A percentile compares a stretch with the other conserved stretches of the same genome.
These are phyloP conservation scores for Macadamia integrifolia DNA, from an alignment of 164 flowering plant species.

Conservation along the genomic window DNA sequence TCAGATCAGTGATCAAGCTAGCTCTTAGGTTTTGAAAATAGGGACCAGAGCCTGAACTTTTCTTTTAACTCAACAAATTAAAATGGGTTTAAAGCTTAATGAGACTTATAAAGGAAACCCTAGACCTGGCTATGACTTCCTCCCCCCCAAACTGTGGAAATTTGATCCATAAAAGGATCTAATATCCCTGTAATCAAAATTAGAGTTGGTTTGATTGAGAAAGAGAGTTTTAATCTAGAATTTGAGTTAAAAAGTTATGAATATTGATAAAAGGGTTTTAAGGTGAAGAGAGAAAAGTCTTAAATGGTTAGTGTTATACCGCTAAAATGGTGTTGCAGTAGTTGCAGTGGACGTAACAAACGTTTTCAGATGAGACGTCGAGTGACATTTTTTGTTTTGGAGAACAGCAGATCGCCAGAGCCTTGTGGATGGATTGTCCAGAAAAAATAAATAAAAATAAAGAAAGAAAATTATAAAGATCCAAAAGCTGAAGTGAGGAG, in stretches of 20 bases:
- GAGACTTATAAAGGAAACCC: too few relatives aligned
- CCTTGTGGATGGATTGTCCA: slow-evolving; percentile 10
- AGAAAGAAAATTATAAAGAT: not conserved
- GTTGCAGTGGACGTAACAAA: slow-evolving; percentile 92
- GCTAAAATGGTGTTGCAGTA: slow-evolving; percentile 95
- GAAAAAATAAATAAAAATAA: not conserved
- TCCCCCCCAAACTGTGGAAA: not conserved
- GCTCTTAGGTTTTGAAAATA: not conserved
- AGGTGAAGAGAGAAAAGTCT: not conserved
- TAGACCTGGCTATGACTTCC: too few relatives aligned
- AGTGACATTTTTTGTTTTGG: slow-evolving; percentile 34
- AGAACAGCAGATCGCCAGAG: slow-evolving; percentile 10
- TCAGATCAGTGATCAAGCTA: not conserved
- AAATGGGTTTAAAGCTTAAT: not conserved
- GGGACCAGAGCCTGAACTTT: not conserved
- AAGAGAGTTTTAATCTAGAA: not conserved
- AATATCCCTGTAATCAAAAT: not conserved
- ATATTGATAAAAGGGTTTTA: not conserved
- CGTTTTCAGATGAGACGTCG: slow-evolving; percentile 66
- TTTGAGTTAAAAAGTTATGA: not conserved
- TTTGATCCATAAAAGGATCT: too few relatives aligned
- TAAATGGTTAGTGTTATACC: slow-evolving; percentile 41
- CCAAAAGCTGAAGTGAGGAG: not conserved
- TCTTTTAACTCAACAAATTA: not conserved
- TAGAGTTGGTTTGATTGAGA: slow-evolving; percentile 1